Percentiles rank a stretch among this genome's conserved stretches.
Conservation (phyloP, 768 basidiomycete genomes). For the Roridomyces roridus region DNA sequence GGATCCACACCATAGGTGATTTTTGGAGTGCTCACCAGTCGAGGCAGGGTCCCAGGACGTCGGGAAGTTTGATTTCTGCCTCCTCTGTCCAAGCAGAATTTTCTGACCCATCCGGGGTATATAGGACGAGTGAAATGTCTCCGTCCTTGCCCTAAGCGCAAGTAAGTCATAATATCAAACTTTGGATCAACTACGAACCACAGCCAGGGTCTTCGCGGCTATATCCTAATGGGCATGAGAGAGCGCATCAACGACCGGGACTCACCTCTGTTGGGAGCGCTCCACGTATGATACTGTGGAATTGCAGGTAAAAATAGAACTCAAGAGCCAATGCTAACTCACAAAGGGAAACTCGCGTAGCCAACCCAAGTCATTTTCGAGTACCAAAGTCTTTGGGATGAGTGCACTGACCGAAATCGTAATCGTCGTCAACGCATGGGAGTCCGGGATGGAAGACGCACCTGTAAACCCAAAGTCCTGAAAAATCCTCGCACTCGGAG, state of each 20-base stretch:
- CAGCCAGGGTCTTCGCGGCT: background rate
- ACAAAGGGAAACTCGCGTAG: background rate
- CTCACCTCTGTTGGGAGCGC: background rate
- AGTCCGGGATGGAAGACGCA: background rate
- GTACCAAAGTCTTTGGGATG: background rate
- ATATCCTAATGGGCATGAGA: too few species aligned
- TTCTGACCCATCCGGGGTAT: background rate
- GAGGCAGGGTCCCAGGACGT: slow-evolving; percentile 6
- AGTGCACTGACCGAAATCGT: background rate
- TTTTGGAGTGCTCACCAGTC: background rate
- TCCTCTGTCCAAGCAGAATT: background rate
- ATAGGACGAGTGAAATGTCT: background rate
- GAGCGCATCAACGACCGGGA: background rate
- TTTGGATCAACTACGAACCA: background rate
- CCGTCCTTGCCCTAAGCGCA: background rate
- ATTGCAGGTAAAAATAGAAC: too few species aligned
- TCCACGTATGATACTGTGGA: too few species aligned
- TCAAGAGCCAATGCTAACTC: background rate
- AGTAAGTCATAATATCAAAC: background rate
- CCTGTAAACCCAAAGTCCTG: background rate
- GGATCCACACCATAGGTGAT: background rate
- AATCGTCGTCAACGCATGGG: background rate
- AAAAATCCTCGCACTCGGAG: background rate
- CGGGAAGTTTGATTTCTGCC: background rate
- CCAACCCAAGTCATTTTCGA: background rate